phyloP scores from a whole-genome alignment of 139 green algal genomes.

The Asterochloris erici region DNA sequence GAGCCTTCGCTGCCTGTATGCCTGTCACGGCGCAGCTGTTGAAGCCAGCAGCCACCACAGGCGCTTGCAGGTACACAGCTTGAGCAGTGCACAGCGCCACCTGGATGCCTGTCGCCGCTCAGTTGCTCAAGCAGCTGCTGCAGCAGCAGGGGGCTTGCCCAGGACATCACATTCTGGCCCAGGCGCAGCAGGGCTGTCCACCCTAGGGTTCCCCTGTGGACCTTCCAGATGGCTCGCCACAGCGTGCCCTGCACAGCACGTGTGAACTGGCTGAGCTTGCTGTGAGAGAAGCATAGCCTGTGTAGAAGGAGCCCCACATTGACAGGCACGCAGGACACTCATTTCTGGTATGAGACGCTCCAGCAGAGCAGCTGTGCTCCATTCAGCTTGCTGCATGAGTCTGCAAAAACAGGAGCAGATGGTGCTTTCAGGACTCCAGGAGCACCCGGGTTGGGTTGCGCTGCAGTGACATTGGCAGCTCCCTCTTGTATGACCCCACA shows the following conservation, averaged over 20 bases:
- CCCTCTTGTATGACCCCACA: no score
- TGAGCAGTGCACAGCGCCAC: neutral
- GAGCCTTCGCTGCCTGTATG: no score
- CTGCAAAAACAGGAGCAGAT: neutral
- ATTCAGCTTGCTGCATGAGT: neutral
- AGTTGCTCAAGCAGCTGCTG: constrained; percentile 9
- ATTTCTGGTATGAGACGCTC: neutral
- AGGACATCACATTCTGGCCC: neutral
- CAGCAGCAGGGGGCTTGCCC: constrained; percentile 1
- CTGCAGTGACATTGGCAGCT: no score
- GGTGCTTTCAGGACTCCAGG: no score
- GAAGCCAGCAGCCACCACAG: no score
- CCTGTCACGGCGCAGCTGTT: no score
- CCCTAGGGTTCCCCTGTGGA: neutral
- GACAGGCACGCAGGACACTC: neutral
- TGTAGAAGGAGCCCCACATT: neutral
- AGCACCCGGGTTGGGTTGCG: no score
- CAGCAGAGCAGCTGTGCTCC: neutral
- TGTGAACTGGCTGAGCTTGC: no score
- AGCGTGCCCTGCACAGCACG: constrained; percentile 3
- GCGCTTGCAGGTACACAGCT: neutral
- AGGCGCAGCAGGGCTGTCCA: neutral
- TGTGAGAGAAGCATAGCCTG: neutral
- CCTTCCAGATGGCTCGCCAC: neutral
- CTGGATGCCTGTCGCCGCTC: neutral